Evolutionary conservation across 2,329 filamentous ascomycete species (phyloP).

Genomic region (Thelonectria blattea): DNA sequence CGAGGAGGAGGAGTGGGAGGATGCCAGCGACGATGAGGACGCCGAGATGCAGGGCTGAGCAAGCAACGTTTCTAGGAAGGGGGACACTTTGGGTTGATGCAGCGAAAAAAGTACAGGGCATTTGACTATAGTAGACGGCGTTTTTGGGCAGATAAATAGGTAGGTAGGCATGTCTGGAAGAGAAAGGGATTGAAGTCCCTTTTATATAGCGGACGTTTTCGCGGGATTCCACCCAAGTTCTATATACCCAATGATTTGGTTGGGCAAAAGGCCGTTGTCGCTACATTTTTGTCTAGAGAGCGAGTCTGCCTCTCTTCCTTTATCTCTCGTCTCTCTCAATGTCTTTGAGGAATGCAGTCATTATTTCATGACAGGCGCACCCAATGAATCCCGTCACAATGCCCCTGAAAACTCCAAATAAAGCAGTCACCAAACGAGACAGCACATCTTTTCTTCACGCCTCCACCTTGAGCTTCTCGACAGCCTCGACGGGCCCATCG

Average conservation of each 20-base stretch:
- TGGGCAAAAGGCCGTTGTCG: conserved; percentile 8
- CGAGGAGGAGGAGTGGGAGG: conserved; percentile 62
- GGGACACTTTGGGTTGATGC: conserved; percentile 17
- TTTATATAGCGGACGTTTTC: conserved; percentile 30
- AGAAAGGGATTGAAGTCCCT: conserved; percentile 22
- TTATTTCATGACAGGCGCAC: conserved; percentile 14
- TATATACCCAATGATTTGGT: conserved; percentile 26
- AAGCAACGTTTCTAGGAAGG: conserved; percentile 29
- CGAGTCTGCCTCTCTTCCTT: not conserved
- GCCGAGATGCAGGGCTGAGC: conserved; percentile 59
- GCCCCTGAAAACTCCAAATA: conserved; percentile 32
- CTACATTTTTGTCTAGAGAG: not conserved
- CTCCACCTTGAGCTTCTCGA: conserved; percentile 76
- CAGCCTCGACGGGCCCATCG: conserved; percentile 64
- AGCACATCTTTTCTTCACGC: conserved; percentile 41
- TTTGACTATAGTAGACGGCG: conserved; percentile 34
- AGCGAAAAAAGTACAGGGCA: conserved; percentile 25
- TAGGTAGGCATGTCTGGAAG: conserved; percentile 28
- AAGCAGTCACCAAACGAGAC: conserved; percentile 23
- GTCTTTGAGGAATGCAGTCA: conserved; percentile 3
- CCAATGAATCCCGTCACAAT: conserved; percentile 27
- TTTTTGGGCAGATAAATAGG: conserved; percentile 31
- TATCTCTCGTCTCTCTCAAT: conserved; percentile 13
- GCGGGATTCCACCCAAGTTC: conserved; percentile 23
- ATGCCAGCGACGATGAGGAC: conserved; percentile 61